phyloP scores from a whole-genome alignment of 768 basidiomycete genomes.

The Mycena floridula region DNA sequence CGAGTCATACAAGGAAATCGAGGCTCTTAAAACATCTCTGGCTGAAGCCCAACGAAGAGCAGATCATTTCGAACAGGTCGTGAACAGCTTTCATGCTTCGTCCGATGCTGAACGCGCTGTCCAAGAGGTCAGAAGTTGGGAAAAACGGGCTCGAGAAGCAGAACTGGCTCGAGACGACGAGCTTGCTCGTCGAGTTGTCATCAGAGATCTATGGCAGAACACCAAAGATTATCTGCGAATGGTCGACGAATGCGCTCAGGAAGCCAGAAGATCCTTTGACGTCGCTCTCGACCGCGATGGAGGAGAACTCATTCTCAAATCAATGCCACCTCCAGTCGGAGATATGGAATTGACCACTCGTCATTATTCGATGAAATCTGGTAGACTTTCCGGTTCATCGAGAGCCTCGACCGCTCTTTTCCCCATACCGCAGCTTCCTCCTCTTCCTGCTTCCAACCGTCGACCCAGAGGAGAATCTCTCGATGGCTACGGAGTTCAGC shows the following conservation, averaged over 20 bases:
- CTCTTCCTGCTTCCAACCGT: neutral
- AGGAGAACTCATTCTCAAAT: neutral
- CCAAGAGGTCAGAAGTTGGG: conserved; percentile 28
- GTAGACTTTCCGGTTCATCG: too few species aligned
- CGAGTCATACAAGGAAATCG: conserved; percentile 45
- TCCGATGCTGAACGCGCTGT: neutral
- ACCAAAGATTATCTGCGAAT: neutral
- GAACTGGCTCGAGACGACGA: conserved; percentile 52
- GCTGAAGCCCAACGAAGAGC: conserved; percentile 31
- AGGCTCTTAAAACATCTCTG: conserved; percentile 47
- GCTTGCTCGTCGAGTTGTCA: conserved; percentile 35
- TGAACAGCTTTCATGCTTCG: conserved; percentile 21
- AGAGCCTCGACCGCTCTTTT: too few species aligned
- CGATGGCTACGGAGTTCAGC: neutral
- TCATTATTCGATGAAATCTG: too few species aligned
- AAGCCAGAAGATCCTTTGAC: neutral
- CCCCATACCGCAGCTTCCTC: neutral
- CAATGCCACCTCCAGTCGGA: neutral
- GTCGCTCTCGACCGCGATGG: neutral
- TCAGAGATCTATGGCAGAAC: conserved; percentile 41
- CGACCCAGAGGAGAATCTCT: neutral
- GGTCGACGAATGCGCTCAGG: neutral
- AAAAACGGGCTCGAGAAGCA: conserved; percentile 42
- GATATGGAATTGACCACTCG: too few species aligned
- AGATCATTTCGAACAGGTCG: conserved; percentile 47